Percentiles rank a stretch among this genome's conserved stretches.
phyloP scores from a whole-genome alignment of 1,139 yeast species.

The Sugiyamaella sp. region DNA sequence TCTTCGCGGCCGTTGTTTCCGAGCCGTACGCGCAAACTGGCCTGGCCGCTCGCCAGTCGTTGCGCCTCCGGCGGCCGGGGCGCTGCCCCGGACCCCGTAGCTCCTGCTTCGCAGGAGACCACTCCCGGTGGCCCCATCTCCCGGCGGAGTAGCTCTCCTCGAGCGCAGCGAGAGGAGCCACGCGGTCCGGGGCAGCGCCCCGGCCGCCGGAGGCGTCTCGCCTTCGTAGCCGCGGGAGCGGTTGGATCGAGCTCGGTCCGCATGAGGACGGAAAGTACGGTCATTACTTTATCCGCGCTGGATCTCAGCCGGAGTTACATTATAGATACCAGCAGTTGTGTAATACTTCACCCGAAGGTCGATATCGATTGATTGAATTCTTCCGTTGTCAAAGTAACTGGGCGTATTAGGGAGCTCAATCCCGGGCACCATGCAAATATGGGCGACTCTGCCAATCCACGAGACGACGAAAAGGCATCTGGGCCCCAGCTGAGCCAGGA shows the following conservation, averaged over 20 bases:
- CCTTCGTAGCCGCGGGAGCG: background rate
- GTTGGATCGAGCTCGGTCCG: background rate
- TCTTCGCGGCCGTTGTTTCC: too few species aligned
- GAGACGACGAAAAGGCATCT: background rate
- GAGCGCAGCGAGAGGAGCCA: background rate
- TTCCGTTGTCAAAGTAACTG: background rate
- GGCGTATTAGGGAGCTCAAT: background rate
- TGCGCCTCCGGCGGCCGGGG: background rate
- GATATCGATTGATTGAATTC: background rate
- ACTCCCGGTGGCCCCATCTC: too few species aligned
- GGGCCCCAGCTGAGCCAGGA: too few species aligned
- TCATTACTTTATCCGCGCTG: slow-evolving; percentile 4
- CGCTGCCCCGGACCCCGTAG: background rate
- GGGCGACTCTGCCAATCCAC: slow-evolving; percentile 2
- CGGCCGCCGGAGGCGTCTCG: background rate
- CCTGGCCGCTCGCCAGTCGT: too few species aligned
- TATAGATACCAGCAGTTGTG: background rate
- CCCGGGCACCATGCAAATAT: slow-evolving; percentile 3
- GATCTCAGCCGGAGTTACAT: background rate
- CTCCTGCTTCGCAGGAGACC: background rate
- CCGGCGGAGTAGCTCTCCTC: too few species aligned
- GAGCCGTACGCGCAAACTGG: too few species aligned
- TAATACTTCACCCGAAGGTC: slow-evolving; percentile 9
- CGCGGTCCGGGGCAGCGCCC: background rate
- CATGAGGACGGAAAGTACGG: background rate